Conservation (phyloP, 2,329 filamentous ascomycete species). For the Penicillium concentricum region DNA sequence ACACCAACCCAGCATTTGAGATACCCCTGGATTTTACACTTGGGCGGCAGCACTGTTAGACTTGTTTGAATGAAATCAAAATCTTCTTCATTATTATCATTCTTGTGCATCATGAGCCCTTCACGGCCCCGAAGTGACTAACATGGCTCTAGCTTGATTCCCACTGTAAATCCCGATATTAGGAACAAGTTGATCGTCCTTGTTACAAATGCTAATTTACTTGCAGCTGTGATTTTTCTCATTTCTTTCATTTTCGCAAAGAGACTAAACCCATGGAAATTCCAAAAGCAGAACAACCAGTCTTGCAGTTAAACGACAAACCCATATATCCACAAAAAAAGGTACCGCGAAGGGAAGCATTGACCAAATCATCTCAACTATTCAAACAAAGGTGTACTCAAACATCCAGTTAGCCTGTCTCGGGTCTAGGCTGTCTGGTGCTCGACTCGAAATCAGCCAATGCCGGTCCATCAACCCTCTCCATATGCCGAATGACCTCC, state of each 20-base stretch:
- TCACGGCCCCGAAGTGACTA: no score
- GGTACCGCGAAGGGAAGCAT: not conserved
- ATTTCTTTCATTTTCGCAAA: not conserved
- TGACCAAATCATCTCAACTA: not conserved
- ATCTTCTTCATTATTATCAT: not conserved
- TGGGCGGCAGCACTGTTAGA: conserved; percentile 13
- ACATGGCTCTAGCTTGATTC: no score
- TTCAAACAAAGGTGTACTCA: not conserved
- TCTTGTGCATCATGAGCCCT: not conserved
- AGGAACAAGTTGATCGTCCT: no score
- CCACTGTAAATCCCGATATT: no score
- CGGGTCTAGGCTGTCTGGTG: not conserved
- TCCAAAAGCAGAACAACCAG: not conserved
- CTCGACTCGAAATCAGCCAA: conserved; percentile 2
- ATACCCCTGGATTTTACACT: conserved; percentile 21
- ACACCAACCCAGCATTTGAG: conserved; percentile 16
- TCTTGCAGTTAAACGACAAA: not conserved
- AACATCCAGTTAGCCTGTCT: not conserved
- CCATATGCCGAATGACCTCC: conserved; percentile 5
- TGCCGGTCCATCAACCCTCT: not conserved
- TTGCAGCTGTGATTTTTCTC: no score
- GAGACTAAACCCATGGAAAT: not conserved
- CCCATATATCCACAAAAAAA: not conserved
- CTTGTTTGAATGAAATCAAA: not conserved
- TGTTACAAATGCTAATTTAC: no score